Base-by-base conservation (phyloP, 2,329 filamentous ascomycete genomes). In the Ophiostoma populinum region DNA sequence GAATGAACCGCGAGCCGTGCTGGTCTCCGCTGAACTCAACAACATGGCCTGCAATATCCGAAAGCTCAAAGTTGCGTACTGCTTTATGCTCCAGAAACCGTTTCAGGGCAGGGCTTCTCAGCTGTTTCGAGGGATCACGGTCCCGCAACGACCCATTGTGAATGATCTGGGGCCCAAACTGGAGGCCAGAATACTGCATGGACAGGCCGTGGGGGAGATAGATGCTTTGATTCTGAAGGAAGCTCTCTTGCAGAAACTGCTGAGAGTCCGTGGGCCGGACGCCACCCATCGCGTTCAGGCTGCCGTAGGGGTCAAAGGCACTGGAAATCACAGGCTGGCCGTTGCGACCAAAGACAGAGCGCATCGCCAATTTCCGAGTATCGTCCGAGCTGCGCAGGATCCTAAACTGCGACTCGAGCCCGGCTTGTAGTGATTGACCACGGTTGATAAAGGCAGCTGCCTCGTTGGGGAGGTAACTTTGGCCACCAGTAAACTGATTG, bases 1-100 rank as follows among this genome's bases (percentile, higher is more conserved):
- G 90, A 40, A 98, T 93, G 53, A 94, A 94, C 1, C 90, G 74
- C 1, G 90, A 98, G 1, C 86, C 90, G 46, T 92, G 79, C 52
- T 95, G 90, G 50, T 98, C 90, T 12, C 90, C 87, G 46, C 82
- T 86, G 54, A 95, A 95, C 51, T 94, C 87, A 1, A 92, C 85
- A 24, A 95, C 71, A 49, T 92, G 74, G 36, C 70, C 70, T 51
- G 81, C 87, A 28, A 95, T 87, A 43, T 93, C 81, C 65, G 75
- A 86, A 8, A 98, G 63, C 47, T 93, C 85, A 48, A 75, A 92
- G 13, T 74, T 70, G 52, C 62, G 67, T 52, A 66, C 83, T 0
- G 69, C 70, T 53, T 85, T 92, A 1, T 30, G 38, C 9, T 67
- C 64, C 27, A 80, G 73, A 55, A 92, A 94, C 20, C 92, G 81